Conservation (phyloP, 192 early-diverging fungal genomes). For the Coemansia sp. region DNA sequence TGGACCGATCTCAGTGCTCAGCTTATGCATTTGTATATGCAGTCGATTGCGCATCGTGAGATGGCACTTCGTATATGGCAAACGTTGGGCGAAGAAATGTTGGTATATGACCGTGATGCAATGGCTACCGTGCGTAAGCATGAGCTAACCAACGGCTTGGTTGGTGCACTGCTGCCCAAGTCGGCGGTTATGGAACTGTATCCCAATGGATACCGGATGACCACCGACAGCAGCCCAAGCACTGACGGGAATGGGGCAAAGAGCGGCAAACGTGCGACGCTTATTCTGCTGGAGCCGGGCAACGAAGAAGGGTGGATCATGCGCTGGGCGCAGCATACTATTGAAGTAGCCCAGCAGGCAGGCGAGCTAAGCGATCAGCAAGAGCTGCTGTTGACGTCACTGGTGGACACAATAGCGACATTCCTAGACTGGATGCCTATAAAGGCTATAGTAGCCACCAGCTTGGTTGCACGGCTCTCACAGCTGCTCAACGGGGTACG, state of each 20-base stretch:
- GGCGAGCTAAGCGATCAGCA: slow-evolving; percentile 7
- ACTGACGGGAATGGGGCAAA: neutral
- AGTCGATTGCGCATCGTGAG: slow-evolving; percentile 14
- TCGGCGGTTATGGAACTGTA: slow-evolving; percentile 29
- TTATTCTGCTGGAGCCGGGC: slow-evolving; percentile 30
- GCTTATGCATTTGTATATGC: slow-evolving; percentile 26
- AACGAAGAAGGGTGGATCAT: slow-evolving; percentile 47
- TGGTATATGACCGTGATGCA: slow-evolving; percentile 45
- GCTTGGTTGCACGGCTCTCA: slow-evolving; percentile 18
- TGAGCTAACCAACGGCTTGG: slow-evolving; percentile 42
- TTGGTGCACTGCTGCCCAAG: slow-evolving; percentile 35
- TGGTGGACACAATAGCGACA: slow-evolving; percentile 21
- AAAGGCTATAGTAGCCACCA: slow-evolving; percentile 21
- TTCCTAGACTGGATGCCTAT: slow-evolving; percentile 46
- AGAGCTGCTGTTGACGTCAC: slow-evolving; percentile 8
- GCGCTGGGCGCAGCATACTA: slow-evolving; percentile 23
- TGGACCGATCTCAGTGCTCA: slow-evolving; percentile 38
- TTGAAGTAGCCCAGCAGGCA: neutral
- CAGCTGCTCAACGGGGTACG: slow-evolving; percentile 12
- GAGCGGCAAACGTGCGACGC: slow-evolving; percentile 16
- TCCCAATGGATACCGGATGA: slow-evolving; percentile 36
- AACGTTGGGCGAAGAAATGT: slow-evolving; percentile 47
- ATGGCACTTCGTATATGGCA: slow-evolving; percentile 40
- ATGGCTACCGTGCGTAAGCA: slow-evolving; percentile 29
- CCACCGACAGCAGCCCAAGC: slow-evolving; percentile 7